These are phyloP conservation scores for Dacryopinax primogenitus DNA, from an alignment of 768 basidiomycete species.

Conservation along the genomic window DNA sequence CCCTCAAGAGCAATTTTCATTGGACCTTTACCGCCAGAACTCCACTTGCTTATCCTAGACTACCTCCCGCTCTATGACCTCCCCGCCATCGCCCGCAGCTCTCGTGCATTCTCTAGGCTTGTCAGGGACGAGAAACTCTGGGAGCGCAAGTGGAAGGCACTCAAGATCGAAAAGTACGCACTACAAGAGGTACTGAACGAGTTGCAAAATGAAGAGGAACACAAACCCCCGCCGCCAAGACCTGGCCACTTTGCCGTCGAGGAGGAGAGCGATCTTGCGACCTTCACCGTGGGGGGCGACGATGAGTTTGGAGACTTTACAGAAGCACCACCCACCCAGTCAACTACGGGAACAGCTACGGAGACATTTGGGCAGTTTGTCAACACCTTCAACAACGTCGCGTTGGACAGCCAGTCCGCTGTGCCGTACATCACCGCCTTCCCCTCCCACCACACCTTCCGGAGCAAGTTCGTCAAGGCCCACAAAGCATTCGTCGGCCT, in stretches of 20 bases:
- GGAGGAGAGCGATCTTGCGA: constrained; percentile 7
- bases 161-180: constrained; percentile 38
- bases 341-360: constrained; percentile 21
- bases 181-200: constrained; percentile 43
- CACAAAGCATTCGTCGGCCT: constrained; percentile 53
- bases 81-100: constrained; percentile 56
- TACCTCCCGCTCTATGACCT: constrained; percentile 71
- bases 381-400: constrained; percentile 29
- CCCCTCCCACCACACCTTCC: constrained; percentile 30
- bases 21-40: constrained; percentile 64
- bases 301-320: constrained; percentile 89
- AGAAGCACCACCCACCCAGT: constrained; percentile 27
- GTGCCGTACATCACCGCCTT: constrained; percentile 13
- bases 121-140: constrained; percentile 64
- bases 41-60: constrained; percentile 61
- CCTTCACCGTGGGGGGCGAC: constrained; percentile 27
- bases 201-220: constrained; percentile 28
- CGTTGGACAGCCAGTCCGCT: constrained; percentile 15
- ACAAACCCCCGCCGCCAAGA: not conserved
- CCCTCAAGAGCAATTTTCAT: constrained; percentile 33
- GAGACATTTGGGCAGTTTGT: constrained; percentile 27
- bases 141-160: constrained; percentile 55
- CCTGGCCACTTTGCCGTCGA: not conserved
- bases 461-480: constrained; percentile 51
- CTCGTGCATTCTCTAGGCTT: constrained; percentile 48